These are phyloP conservation scores for Podospora pseudopauciseta DNA, from an alignment of 495 filamentous ascomycete species.

Conservation along the genomic window DNA sequence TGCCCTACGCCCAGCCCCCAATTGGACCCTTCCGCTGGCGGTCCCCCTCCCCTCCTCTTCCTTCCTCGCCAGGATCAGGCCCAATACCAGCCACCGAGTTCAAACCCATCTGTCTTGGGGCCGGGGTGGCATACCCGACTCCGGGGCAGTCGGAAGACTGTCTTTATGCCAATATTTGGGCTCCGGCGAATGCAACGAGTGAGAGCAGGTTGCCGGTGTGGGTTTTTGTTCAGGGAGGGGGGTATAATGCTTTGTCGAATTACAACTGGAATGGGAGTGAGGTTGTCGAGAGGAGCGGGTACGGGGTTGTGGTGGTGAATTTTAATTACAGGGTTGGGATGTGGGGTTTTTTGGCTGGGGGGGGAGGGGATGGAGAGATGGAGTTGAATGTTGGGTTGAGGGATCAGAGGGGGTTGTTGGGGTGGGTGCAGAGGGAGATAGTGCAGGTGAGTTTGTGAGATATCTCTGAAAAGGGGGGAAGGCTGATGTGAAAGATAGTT, in stretches of 20 bases:
- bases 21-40: constrained; percentile 40
- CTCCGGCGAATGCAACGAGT: constrained; percentile 52
- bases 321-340: constrained; percentile 74
- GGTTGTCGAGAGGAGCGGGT: constrained; percentile 56
- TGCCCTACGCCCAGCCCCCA: constrained; percentile 46
- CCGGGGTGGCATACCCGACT: constrained; percentile 34
- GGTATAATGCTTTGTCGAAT: constrained; percentile 61
- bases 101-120: constrained; percentile 52
- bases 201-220: constrained; percentile 59
- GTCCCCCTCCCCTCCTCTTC: constrained; percentile 23
- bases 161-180: constrained; percentile 70
- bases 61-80: background rate
- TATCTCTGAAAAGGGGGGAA: background rate
- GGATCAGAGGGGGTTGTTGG: constrained; percentile 63
- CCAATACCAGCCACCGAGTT: constrained; percentile 24
- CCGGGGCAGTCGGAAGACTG: constrained; percentile 63
- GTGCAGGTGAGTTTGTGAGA: constrained; percentile 38
- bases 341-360: constrained; percentile 67
- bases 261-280: constrained; percentile 62
- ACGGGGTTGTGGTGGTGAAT: constrained; percentile 64
- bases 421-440: constrained; percentile 69
- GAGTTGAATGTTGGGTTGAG: constrained; percentile 66
- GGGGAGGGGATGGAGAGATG: constrained; percentile 43
- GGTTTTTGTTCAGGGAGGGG: constrained; percentile 72
- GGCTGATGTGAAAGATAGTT: constrained; percentile 44